Percentiles rank a stretch among this genome's conserved stretches.
phyloP scores from a whole-genome alignment of 1,139 yeast species.

The Geotrichum klebahnii region DNA sequence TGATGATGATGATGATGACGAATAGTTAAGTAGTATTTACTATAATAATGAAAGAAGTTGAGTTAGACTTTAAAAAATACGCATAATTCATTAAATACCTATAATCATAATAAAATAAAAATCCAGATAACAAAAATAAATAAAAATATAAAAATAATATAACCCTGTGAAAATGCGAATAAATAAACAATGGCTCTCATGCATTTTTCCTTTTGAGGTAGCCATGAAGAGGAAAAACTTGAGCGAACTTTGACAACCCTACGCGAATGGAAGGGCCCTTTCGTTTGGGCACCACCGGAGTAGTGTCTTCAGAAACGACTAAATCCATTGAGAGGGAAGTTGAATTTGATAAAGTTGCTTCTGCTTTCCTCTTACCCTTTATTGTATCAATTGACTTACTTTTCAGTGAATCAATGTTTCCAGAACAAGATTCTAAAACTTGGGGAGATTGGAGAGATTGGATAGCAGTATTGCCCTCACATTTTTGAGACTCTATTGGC shows the following conservation, averaged over 20 bases:
- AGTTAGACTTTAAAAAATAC: too few relatives aligned
- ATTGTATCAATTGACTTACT: too few relatives aligned
- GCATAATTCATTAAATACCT: background rate
- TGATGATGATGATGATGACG: background rate
- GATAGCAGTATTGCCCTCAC: too few relatives aligned
- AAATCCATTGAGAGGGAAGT: too few relatives aligned
- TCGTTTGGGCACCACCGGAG: background rate
- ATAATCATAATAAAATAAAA: background rate
- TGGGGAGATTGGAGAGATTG: too few relatives aligned
- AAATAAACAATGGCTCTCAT: background rate
- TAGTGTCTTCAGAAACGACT: background rate
- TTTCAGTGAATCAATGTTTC: background rate
- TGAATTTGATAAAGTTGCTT: background rate
- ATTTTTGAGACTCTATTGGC: background rate
- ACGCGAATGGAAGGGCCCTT: slow-evolving; percentile 14
- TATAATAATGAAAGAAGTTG: too few relatives aligned
- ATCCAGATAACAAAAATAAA: too few relatives aligned
- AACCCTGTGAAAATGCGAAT: slow-evolving; percentile 1
- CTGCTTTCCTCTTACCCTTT: background rate
- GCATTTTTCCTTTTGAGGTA: slow-evolving; percentile 11
- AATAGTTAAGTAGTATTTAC: background rate
- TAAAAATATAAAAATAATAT: background rate
- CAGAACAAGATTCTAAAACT: background rate
- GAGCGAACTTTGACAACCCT: slow-evolving; percentile 16
- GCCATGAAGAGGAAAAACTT: slow-evolving; percentile 16